Percentiles rank a stretch among this genome's conserved stretches.
Evolutionary conservation across 2,329 filamentous ascomycete species (phyloP).

Genomic region (Fusarium chuoi): DNA sequence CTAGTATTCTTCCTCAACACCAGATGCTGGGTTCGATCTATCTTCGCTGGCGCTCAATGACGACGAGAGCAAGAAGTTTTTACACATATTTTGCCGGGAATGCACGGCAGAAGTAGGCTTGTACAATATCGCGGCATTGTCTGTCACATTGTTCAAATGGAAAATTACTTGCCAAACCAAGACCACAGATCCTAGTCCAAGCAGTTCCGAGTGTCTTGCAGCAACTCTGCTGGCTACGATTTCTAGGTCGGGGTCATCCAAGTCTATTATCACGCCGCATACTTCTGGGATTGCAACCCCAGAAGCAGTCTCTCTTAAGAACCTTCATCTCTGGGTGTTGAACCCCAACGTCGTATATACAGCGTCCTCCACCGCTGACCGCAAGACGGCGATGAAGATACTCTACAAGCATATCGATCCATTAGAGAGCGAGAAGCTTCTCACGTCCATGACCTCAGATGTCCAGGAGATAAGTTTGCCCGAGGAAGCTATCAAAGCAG

Average conservation of each 20-base stretch:
- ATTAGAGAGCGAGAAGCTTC: conserved; percentile 58
- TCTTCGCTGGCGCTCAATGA: conserved; percentile 45
- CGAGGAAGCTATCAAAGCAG: conserved; percentile 56
- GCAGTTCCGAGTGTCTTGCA: conserved; percentile 61
- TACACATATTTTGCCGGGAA: conserved; percentile 57
- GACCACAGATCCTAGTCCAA: conserved; percentile 47
- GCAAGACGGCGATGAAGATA: conserved; percentile 60
- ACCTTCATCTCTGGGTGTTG: conserved; percentile 65
- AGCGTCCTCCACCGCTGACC: conserved; percentile 50
- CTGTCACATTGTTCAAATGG: conserved; percentile 68
- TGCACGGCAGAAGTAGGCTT: conserved; percentile 61
- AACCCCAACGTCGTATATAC: conserved; percentile 66
- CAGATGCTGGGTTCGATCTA: conserved; percentile 45
- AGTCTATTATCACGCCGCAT: conserved; percentile 61
- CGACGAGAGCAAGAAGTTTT: conserved; percentile 41
- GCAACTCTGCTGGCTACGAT: conserved; percentile 64
- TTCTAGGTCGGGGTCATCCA: conserved; percentile 67
- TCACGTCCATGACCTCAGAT: conserved; percentile 63
- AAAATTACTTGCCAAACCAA: conserved; percentile 56
- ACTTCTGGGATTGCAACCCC: conserved; percentile 13
- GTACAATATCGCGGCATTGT: conserved; percentile 56
- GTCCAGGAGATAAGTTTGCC: conserved; percentile 70
- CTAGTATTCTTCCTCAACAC: conserved; percentile 53
- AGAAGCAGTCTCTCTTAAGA: conserved; percentile 15
- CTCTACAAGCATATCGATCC: conserved; percentile 59